A percentile compares a stretch with the other conserved stretches of the same genome.
Evolutionary conservation across 176 grass and related monocot species (phyloP).

Genomic region (Tillandsia fasciculata): DNA sequence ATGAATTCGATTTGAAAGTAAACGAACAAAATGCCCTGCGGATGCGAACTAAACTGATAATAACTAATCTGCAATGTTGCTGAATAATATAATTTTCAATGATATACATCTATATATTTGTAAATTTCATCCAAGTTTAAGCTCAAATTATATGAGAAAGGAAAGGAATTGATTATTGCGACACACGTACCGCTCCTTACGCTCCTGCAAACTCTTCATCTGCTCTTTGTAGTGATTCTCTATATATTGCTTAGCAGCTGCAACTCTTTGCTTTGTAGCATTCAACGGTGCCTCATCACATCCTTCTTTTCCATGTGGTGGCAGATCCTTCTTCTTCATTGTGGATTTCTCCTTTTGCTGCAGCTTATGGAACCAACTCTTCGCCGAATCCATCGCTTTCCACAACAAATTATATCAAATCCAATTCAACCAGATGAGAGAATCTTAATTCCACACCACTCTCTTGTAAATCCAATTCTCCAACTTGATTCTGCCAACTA

Average conservation of each 20-base stretch:
- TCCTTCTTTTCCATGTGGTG: constrained; percentile 55
- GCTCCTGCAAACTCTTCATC: constrained; percentile 79
- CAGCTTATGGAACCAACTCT: constrained; percentile 91
- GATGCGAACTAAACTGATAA: background rate
- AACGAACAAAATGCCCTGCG: too few relatives aligned
- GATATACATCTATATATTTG: background rate
- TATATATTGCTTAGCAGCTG: constrained; percentile 80
- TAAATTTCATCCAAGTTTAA: too few relatives aligned
- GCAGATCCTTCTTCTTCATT: constrained; percentile 67
- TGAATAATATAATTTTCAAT: background rate
- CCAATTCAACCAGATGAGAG: background rate
- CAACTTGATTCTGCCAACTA: too few relatives aligned
- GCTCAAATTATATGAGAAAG: background rate
- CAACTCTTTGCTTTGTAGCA: constrained; percentile 73
- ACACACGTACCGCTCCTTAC: constrained; percentile 61
- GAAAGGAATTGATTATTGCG: background rate
- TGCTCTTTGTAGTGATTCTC: constrained; percentile 98
- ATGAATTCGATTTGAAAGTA: too few relatives aligned
- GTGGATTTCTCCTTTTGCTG: constrained; percentile 76
- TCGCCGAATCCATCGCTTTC: constrained; percentile 61
- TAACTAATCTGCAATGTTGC: background rate
- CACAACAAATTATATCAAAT: constrained; percentile 14
- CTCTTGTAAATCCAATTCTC: background rate
- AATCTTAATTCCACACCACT: background rate
- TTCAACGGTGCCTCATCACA: constrained; percentile 54